Evolutionary conservation across 2,329 filamentous ascomycete genomes (phyloP), one percentile per base, ranked within the genome.

Genomic region (Ophidiomyces ophidiicola): DNA sequence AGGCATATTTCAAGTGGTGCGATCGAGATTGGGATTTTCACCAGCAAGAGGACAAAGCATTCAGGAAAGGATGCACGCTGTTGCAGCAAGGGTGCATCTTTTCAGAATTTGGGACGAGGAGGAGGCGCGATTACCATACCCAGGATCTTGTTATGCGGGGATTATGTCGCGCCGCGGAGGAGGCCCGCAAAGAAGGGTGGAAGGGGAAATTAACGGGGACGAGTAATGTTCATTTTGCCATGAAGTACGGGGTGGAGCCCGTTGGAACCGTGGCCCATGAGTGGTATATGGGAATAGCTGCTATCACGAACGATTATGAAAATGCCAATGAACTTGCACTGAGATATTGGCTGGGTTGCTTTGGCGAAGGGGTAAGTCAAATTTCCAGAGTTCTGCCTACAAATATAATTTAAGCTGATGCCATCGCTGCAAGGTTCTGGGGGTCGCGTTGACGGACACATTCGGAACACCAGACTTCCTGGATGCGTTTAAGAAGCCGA

Each of bases 261-360:
- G 74, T 96, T 8, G 90, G 90, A 4, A 98, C 90, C 0, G 78
- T 84, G 1, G 90, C 90, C 0, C 90, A 98, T 55, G 90, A 98
- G 63, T 98, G 90, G 90, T 96, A 94, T 67, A 98, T 98, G 90
- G 87, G 85, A 29, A 88, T 93, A 46, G 90, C 90, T 1, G 87
- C 90, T 26, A 85, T 94, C 50, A 83, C 80, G 3, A 72, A 84
- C 46, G 75, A 94, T 61, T 98, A 98, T 56, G 72, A 76, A 50
- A 70, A 73, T 45, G 87, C 90, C 2, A 93, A 87, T 25, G 85
- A 93, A 58, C 72, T 80, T 47, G 87, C 85, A 0, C 66, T 98
- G 49, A 71, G 76, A 42, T 85, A 92, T 57, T 98, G 90, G 90
- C 74, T 93, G 23, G 78, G 79, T 37, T 93, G 83, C 45, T 98